Conservation (phyloP, 2,329 filamentous ascomycete genomes). For the Pseudocercospora ulei region DNA sequence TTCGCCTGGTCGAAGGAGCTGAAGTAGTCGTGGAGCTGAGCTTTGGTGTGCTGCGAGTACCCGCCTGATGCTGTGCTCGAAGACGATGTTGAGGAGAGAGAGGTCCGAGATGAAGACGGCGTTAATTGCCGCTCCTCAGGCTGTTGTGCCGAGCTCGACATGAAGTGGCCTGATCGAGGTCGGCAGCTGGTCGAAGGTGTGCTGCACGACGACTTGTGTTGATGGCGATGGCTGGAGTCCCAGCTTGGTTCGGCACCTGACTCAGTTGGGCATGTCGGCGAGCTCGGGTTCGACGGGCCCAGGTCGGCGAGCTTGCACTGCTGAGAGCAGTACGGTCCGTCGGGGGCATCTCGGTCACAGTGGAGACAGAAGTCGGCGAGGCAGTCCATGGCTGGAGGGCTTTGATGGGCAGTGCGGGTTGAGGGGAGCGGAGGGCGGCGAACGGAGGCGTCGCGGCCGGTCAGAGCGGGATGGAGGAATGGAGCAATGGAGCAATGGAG, state of each 20-base stretch:
- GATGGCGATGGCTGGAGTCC: conserved; percentile 29
- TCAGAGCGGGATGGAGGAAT: not conserved
- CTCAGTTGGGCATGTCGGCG: conserved; percentile 38
- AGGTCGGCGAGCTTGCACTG: conserved; percentile 81
- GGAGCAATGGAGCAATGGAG: conserved; percentile 8
- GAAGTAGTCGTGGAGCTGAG: conserved; percentile 76
- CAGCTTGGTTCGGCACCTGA: conserved; percentile 13
- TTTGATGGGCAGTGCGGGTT: conserved; percentile 3
- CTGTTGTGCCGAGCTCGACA: conserved; percentile 15
- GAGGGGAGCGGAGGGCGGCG: not conserved
- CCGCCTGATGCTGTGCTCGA: conserved; percentile 34
- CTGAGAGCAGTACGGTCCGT: conserved; percentile 83
- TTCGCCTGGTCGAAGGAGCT: conserved; percentile 80
- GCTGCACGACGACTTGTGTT: conserved; percentile 17
- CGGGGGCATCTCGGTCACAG: conserved; percentile 82
- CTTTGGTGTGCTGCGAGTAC: conserved; percentile 66
- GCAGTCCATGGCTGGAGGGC: conserved; percentile 50
- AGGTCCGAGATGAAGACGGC: conserved; percentile 69
- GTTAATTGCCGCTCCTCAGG: conserved; percentile 37
- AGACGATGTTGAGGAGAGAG: conserved; percentile 55
- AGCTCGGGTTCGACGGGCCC: conserved; percentile 49
- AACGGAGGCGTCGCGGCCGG: conserved; percentile 1
- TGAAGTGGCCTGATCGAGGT: conserved; percentile 23
- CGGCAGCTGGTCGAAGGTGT: conserved; percentile 14
- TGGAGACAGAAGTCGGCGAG: conserved; percentile 86